Evolutionary conservation across 1,284 basidiomycete species (phyloP), one percentile per base, ranked within the genome.

Genomic region (Malassezia sympodialis): DNA sequence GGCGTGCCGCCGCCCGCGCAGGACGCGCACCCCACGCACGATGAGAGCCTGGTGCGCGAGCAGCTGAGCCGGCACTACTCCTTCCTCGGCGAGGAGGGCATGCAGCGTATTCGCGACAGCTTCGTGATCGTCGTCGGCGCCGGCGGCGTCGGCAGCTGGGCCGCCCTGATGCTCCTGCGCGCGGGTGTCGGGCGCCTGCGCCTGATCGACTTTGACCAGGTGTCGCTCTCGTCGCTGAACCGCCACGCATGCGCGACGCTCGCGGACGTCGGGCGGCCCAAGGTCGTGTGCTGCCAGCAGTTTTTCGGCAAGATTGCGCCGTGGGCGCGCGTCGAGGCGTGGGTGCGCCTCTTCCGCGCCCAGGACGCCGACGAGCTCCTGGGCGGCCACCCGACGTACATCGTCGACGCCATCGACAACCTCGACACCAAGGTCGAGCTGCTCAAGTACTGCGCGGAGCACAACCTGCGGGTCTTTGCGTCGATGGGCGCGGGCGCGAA

Each of bases 401-500:
- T 72, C 19, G 59, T 74, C 8, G 72, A 74, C 50, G 67, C 67
- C n/a, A 96, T 98, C 63, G 90, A 98, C 77, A 96, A 98, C 73
- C 90, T 96, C 60, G 82, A 87, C 42, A 93, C 93, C 1, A 96
- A 96, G 76, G 67, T 74, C 5, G 72, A 69, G 14, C 59, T 74
- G n/a, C 49, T 74, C 34, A 58, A 55, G 34, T 74, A 67, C 60
- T 72, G 70, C 50, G 65, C 67, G 32, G 51, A 61, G 44, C 56
- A 67, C 51, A 51, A 62, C 32, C 67, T 74, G 58, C 62, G 62
- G 34, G 68, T 71, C 53, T 94, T 98, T 76, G 88, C 90, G 1
- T 90, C 89, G 17, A 94, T 98, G 89, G 94, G 94, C 39, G 89
- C 93, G 1, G 86, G 91, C n/a, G 88, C 91, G 7, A 99, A 98